These are phyloP conservation scores for Globisporangium viniferum DNA, from an alignment of 352 stramenopile species.

Conservation along the genomic window DNA sequence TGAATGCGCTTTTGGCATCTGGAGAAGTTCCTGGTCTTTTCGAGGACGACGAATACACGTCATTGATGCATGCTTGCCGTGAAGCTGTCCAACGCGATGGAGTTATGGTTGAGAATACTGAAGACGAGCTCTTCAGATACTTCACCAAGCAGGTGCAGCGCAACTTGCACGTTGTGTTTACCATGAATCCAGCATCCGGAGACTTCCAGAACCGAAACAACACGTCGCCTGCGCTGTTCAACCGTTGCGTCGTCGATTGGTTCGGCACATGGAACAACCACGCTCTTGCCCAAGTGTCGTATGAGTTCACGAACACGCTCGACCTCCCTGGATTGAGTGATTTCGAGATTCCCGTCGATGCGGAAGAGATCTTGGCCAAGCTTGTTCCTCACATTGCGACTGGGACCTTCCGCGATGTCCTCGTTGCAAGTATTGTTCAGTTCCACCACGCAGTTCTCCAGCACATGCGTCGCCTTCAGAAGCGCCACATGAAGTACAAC, in stretches of 20 bases:
- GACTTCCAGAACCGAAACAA: constrained; percentile 97
- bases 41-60: constrained; percentile 98
- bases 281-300: constrained; percentile 97
- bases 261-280: constrained; percentile 99
- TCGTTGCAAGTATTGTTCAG: constrained; percentile 84
- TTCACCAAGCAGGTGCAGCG: constrained; percentile 98
- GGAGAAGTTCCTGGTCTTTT: constrained; percentile 99
- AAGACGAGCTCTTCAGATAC: constrained; percentile 94
- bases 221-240: constrained; percentile 99
- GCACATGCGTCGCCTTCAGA: constrained; percentile 84
- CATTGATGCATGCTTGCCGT: constrained; percentile 94
- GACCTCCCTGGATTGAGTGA: constrained; percentile 90
- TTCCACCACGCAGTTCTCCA: constrained; percentile 85
- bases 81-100: constrained; percentile 92
- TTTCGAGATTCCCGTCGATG: constrained; percentile 49
- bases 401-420: constrained; percentile 68
- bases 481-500: constrained; percentile 86
- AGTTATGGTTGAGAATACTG: constrained; percentile 90
- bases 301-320: constrained; percentile 95
- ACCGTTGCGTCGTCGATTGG: constrained; percentile 99
- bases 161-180: constrained; percentile 99
- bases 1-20: constrained; percentile 99
- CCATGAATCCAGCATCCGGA: constrained; percentile 98
- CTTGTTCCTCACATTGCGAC: constrained; percentile 72
- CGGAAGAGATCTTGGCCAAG: constrained; percentile 43